Conservation (phyloP, 495 filamentous ascomycete genomes). For the Tuber umbilicatum region DNA sequence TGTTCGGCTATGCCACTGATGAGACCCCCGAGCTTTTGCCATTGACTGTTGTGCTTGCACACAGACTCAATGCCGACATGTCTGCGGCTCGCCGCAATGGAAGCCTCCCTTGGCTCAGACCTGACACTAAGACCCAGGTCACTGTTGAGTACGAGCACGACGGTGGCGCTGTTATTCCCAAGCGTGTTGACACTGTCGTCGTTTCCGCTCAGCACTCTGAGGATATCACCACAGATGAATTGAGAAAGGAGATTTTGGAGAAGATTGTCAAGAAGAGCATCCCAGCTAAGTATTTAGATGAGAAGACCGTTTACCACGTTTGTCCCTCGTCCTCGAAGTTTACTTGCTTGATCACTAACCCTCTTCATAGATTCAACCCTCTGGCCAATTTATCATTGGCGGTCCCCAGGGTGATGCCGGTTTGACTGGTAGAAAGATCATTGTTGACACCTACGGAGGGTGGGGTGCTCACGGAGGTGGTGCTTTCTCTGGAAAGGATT, state of each 20-base stretch:
- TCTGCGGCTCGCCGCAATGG: conserved; percentile 77
- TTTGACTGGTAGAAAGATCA: conserved; percentile 99
- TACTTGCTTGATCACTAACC: conserved; percentile 23
- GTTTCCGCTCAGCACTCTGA: conserved; percentile 90
- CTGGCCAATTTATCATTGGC: conserved; percentile 96
- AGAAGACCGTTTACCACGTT: conserved; percentile 88
- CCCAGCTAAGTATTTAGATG: conserved; percentile 83
- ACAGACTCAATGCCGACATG: conserved; percentile 95
- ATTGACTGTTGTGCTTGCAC: conserved; percentile 82
- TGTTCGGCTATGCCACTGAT: conserved; percentile 99
- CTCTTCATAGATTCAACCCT: conserved; percentile 75
- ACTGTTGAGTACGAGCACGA: conserved; percentile 98
- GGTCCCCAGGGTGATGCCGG: conserved; percentile 98
- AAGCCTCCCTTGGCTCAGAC: conserved; percentile 84
- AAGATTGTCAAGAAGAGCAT: conserved; percentile 95
- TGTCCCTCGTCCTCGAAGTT: conserved; percentile 34
- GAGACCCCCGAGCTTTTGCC: conserved; percentile 97
- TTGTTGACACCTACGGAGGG: conserved; percentile 99
- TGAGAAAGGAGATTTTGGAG: conserved; percentile 91
- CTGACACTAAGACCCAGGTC: conserved; percentile 99
- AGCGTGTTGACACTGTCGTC: conserved; percentile 91
- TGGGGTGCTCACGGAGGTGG: conserved; percentile 99
- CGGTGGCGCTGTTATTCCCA: conserved; percentile 83
- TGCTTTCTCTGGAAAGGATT: conserved; percentile 99
- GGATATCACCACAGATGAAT: conserved; percentile 81